Conservation (phyloP, 345 rosid species). For the Melaleuca alternifolia region DNA sequence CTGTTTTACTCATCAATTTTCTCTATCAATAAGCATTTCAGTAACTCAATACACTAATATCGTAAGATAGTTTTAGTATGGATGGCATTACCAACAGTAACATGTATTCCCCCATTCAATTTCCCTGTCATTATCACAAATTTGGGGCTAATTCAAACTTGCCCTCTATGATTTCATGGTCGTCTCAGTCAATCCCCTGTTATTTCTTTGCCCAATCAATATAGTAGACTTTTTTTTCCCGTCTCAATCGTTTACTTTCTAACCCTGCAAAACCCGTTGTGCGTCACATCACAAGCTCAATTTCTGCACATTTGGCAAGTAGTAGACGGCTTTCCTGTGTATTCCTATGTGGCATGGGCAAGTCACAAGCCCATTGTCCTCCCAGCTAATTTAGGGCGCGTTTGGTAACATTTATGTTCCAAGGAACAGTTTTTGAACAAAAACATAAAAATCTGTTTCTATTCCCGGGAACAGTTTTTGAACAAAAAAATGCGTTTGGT, state of each 20-base stretch:
- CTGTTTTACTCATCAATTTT: neutral
- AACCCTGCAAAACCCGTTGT: neutral
- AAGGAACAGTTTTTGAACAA: too few species aligned
- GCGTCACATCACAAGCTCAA: neutral
- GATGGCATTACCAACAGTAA: accelerated
- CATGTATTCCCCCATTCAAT: neutral
- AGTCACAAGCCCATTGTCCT: too few species aligned
- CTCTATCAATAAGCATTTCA: neutral
- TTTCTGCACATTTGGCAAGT: neutral
- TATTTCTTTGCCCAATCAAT: neutral
- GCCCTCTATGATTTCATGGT: neutral
- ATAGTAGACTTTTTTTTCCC: neutral
- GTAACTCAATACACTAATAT: neutral
- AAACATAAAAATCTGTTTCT: too few species aligned
- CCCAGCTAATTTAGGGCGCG: too few species aligned
- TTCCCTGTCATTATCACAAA: neutral
- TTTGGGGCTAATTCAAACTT: neutral
- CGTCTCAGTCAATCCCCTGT: neutral
- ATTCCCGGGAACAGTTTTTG: too few species aligned
- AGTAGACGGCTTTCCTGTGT: too few species aligned
- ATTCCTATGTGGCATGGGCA: too few species aligned
- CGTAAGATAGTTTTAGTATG: neutral
- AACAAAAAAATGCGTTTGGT: too few species aligned
- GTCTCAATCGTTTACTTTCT: neutral
- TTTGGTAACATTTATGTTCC: too few species aligned